A percentile compares a stretch with the other conserved stretches of the same genome.
Evolutionary conservation across 257 asterid species (phyloP).

Genomic region (Solanum microdontum): DNA sequence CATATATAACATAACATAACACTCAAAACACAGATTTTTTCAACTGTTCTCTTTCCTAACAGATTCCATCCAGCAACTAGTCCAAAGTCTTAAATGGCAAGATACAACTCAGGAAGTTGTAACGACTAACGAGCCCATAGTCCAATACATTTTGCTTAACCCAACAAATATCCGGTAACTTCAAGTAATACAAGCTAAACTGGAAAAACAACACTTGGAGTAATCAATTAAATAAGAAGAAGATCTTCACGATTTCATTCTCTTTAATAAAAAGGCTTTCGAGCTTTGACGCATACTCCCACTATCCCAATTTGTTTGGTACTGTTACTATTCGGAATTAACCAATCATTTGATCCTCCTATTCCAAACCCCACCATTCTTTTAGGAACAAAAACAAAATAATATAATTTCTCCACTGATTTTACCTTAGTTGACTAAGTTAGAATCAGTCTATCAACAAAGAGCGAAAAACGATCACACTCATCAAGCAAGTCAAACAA

Average conservation of each 20-base stretch:
- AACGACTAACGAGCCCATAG: not conserved
- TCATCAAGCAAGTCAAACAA: not conserved
- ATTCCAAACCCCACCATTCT: not conserved
- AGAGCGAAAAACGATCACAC: not conserved
- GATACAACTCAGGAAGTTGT: not conserved
- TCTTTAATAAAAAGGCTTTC: not conserved
- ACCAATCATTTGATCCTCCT: not conserved
- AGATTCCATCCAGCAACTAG: not conserved
- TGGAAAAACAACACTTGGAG: not conserved
- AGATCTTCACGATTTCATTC: not conserved
- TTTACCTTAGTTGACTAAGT: not conserved
- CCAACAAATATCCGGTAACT: not conserved
- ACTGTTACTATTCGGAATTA: not conserved
- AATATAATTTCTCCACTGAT: not conserved
- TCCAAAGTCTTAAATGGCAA: not conserved
- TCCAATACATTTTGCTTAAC: not conserved
- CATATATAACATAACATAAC: not conserved
- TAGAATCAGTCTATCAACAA: not conserved
- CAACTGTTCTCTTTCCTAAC: not conserved
- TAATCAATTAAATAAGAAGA: not conserved
- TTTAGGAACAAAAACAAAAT: not conserved
- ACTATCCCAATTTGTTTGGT: not conserved
- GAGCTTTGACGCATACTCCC: not conserved
- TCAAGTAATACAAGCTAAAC: not conserved
- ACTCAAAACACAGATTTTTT: not conserved